Evolutionary conservation across 495 filamentous ascomycete species (phyloP), one percentile per base, ranked within the genome.

Genomic region (Hypoxylon lienhwacheense): DNA sequence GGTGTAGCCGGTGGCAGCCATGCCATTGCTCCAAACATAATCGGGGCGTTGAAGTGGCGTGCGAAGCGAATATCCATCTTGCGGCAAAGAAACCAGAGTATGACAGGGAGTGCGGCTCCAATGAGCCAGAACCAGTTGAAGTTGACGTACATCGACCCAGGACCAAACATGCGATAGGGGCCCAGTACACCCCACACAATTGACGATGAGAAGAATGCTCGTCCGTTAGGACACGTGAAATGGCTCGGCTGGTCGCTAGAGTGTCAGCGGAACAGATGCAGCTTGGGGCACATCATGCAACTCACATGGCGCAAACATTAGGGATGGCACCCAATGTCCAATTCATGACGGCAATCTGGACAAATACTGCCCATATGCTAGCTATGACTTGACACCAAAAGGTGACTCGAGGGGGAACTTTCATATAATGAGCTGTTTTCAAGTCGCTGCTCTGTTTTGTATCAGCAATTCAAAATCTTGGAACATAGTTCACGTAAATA

Each of bases 361-460:
- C 81, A 29, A 85, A 70, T 1, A 76, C 77, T 1, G 80, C 76
- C 77, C 81, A 82, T 6, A 83, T 54, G 32, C 69, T 74, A 1
- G 81, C 72, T 15, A 82, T 55, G 24, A 81, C 78, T 55, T 86
- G 83, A 0, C 76, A 78, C 22, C 65, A 67, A 57, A 85, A 86
- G 25, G 81, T 80, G 2, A 81, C 72, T 2, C 80, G 72, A 5
- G 80, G 82, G 0, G 84, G 82, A 4, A 86, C 67, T 61, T 87
- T 87, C 76, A 85, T 81, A 61, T 87, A 87, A 66, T 86, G 83
- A 4, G 77, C 82, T 10, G 81, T 59, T 52, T 84, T 82, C 26
- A 83, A 56, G 44, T 83, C 79, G 50, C 71, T 66, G 26, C 61
- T 65, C 58, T 61, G 17, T 26, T 39, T 19, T 25, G 6, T 22